Evolutionary conservation across 164 flowering plant species (phyloP).

Genomic region (Dillenia suffruticosa): DNA sequence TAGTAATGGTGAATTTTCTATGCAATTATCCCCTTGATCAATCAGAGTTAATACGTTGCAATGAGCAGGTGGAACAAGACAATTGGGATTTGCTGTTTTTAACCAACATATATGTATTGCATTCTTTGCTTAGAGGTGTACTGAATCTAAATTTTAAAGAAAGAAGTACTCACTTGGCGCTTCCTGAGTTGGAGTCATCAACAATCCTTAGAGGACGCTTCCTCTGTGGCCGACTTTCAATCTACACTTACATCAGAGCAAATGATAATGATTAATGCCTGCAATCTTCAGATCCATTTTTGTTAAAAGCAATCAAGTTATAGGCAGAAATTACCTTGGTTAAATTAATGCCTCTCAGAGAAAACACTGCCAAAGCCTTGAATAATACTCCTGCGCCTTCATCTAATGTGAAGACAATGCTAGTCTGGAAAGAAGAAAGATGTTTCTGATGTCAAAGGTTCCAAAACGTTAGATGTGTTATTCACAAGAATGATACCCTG

Average conservation of each 20-base stretch:
- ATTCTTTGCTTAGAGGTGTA: too few species aligned
- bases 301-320: not conserved
- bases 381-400: constrained; percentile 95
- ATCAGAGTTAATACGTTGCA: too few species aligned
- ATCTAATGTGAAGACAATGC: constrained; percentile 89
- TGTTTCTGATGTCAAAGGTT: not conserved
- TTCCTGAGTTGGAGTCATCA: constrained; percentile 77
- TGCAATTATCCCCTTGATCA: too few species aligned
- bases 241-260: constrained; percentile 37
- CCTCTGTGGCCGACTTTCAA: constrained; percentile 92
- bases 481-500: constrained; percentile 43
- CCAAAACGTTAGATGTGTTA: not conserved
- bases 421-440: constrained; percentile 51
- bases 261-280: not conserved
- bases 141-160: not conserved
- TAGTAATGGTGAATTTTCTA: too few species aligned
- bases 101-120: too few species aligned
- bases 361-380: constrained; percentile 93
- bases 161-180: constrained; percentile 45
- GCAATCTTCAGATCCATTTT: not conserved
- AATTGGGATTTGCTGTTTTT: too few species aligned
- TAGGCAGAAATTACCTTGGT: constrained; percentile 55
- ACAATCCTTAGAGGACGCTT: constrained; percentile 79
- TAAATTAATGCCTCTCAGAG: constrained; percentile 74
- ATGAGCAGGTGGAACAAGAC: too few species aligned